phyloP scores from a whole-genome alignment of 2,329 filamentous ascomycete genomes.

The Rhexocercosporidium sp. region DNA sequence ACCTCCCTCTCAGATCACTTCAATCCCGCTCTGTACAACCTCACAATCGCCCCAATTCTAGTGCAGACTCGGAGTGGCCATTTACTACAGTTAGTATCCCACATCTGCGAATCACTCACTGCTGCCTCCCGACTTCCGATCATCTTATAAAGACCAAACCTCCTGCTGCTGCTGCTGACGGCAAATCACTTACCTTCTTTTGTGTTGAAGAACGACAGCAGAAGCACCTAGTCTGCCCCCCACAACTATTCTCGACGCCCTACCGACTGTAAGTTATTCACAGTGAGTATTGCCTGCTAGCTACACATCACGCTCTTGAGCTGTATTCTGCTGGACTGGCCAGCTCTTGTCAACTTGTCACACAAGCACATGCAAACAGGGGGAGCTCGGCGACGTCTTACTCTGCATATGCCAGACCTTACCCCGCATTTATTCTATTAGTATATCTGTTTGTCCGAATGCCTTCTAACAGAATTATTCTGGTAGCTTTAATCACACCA shows the following conservation, averaged over 20 bases:
- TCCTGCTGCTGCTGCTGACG: too few relatives aligned
- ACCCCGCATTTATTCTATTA: neutral
- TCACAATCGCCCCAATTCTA: too few relatives aligned
- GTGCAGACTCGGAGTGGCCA: too few relatives aligned
- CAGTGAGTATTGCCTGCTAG: too few relatives aligned
- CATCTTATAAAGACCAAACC: too few relatives aligned
- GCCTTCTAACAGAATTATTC: neutral
- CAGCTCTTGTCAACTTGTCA: neutral
- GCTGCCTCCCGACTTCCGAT: too few relatives aligned
- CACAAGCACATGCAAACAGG: constrained; percentile 1
- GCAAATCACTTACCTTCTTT: too few relatives aligned
- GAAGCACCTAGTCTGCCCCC: neutral
- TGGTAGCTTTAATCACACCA: constrained; percentile 15
- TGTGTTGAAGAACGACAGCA: neutral
- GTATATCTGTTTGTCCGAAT: too few relatives aligned
- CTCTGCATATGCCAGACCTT: neutral
- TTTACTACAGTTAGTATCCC: too few relatives aligned
- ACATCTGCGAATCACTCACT: neutral
- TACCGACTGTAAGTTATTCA: neutral
- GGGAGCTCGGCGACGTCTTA: neutral
- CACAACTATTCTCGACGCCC: neutral
- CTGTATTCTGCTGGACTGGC: neutral
- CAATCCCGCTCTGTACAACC: too few relatives aligned
- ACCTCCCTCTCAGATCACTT: too few relatives aligned
- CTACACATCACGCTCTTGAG: too few relatives aligned